Conservation (phyloP, 116 monocot species). For the Posidonia oceanica region DNA sequence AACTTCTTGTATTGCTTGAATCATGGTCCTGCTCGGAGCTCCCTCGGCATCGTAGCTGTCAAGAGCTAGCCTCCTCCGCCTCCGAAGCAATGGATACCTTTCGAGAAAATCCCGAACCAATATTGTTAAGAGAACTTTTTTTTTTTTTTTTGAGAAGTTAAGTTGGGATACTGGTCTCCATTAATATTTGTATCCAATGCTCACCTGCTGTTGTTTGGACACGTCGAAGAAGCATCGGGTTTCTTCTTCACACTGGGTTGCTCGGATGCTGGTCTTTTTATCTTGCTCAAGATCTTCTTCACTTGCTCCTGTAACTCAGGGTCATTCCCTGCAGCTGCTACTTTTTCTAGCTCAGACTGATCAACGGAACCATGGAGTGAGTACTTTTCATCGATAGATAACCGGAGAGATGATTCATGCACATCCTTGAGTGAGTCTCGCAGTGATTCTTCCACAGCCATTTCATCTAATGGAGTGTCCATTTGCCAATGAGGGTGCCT, state of each 20-base stretch:
- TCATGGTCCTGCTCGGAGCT: slow-evolving; percentile 49
- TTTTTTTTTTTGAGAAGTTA: too few species aligned
- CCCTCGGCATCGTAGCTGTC: slow-evolving; percentile 61
- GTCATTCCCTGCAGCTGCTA: slow-evolving; percentile 15
- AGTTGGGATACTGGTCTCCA: too few species aligned
- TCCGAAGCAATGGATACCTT: slow-evolving; percentile 60
- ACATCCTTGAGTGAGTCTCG: slow-evolving; percentile 72
- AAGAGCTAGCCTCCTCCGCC: slow-evolving; percentile 65
- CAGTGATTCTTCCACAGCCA: slow-evolving; percentile 43
- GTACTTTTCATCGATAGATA: slow-evolving; percentile 56
- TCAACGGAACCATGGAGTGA: slow-evolving; percentile 27
- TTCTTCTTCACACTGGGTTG: too few species aligned
- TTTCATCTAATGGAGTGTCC: slow-evolving; percentile 60
- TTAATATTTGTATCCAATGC: too few species aligned
- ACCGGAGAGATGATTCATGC: slow-evolving; percentile 62
- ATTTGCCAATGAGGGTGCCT: slow-evolving; percentile 80
- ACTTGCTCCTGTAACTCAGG: slow-evolving; percentile 61
- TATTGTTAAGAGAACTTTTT: too few species aligned
- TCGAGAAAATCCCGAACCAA: neutral
- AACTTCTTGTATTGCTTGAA: slow-evolving; percentile 62
- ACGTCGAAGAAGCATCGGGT: too few species aligned
- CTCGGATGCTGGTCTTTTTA: slow-evolving; percentile 32
- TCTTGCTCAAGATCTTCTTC: slow-evolving; percentile 52
- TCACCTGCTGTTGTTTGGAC: too few species aligned
- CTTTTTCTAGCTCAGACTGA: slow-evolving; percentile 17